phyloP scores from a whole-genome alignment of 768 basidiomycete genomes.

The Gautieria morchelliformis region DNA sequence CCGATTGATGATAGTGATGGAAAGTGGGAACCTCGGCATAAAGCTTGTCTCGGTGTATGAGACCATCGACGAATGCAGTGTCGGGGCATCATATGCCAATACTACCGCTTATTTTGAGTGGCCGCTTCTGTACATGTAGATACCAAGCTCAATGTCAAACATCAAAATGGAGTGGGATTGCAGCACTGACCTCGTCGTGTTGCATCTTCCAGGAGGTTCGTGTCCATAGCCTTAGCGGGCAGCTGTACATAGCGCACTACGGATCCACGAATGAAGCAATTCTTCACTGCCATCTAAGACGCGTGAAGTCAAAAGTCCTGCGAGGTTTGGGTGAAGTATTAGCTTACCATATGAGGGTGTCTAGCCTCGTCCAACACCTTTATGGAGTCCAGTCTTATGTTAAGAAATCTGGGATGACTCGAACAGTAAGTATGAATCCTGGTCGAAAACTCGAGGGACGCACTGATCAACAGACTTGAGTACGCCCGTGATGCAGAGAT shows the following conservation, averaged over 20 bases:
- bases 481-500: conserved; percentile 90
- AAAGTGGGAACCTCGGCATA: conserved; percentile 45
- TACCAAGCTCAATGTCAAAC: conserved; percentile 6
- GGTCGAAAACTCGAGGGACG: conserved; percentile 20
- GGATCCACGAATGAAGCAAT: conserved; percentile 97
- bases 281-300: conserved; percentile 93
- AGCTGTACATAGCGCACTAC: conserved; percentile 97
- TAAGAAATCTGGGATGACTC: conserved; percentile 59
- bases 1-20: conserved; percentile 13
- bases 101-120: conserved; percentile 31
- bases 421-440: background rate
- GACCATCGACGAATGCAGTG: background rate
- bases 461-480: conserved; percentile 98
- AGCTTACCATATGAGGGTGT: conserved; percentile 91
- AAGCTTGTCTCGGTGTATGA: conserved; percentile 25
- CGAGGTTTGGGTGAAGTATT: background rate
- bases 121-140: conserved; percentile 26
- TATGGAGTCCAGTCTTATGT: conserved; percentile 93
- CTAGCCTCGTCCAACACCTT: conserved; percentile 84
- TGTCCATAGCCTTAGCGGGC: conserved; percentile 88
- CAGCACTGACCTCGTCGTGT: conserved; percentile 73
- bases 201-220: conserved; percentile 90
- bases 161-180: background rate
- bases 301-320: background rate
- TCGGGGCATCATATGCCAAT: background rate